Evolutionary conservation across 2,329 filamentous ascomycete genomes (phyloP), one percentile per base, ranked within the genome.

Genomic region (Talaromyces funiculosus): DNA sequence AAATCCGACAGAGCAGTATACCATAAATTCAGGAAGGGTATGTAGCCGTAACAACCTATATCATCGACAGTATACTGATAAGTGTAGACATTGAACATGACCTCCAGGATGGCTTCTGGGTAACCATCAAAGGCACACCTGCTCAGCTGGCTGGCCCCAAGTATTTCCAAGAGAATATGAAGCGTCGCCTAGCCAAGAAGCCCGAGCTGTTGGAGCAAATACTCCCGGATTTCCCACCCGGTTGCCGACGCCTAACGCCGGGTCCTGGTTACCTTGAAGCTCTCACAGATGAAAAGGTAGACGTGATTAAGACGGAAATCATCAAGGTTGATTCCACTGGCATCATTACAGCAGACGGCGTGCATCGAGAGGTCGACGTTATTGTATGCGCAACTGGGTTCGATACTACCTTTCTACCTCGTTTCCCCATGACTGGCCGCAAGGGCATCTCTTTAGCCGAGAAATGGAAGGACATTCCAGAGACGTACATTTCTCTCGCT

Each of bases 201-300:
- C 72, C 71, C 1, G 72, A 72, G 24, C 64, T 77, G 0, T 49
- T 69, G 10, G 69, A 72, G 18, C 38, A 76, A 62, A 65, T 80
- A 1, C 64, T 79, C 2, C 77, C 78, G 1, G 65, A 71, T 4
- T 79, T 77, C 49, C 71, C 73, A 4, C 72, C 75, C 7, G 69
- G 72, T 9, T 80, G 78, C 62, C 73, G 77, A 51, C 75, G 78
- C 14, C 67, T 79, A 16, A 80, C 77, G 1, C 79, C 78, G 0
- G 79, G 77, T 0, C 73, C 76, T 0, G 77, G 77, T 1, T 81
- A 80, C 60, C 71, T 90, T 2, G 86, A 89, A 68, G 85, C 86
- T 0, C 74, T 89, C 18, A 79, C 80, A 0, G 77, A 83, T 61
- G 80, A 82, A 5, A 87, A 88, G 59, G 84, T 87, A 1, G 78